These are phyloP conservation scores for Pythium vanterpoolii DNA, from an alignment of 352 stramenopile species.

Conservation along the genomic window DNA sequence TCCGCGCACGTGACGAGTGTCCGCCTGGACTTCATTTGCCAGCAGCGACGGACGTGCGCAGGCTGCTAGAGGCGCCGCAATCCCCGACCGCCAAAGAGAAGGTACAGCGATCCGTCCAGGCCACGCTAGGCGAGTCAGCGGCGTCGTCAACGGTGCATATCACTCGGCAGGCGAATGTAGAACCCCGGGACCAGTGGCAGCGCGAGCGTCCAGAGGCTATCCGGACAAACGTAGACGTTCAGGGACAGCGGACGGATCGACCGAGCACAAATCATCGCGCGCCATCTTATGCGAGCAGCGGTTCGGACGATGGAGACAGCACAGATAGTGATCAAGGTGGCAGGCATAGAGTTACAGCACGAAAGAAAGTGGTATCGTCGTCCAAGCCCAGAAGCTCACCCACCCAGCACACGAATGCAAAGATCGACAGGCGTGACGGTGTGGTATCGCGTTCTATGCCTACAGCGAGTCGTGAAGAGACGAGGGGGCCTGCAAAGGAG, in stretches of 20 bases:
- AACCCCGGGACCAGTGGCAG: background rate
- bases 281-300: too few species aligned
- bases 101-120: background rate
- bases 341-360: background rate
- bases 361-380: background rate
- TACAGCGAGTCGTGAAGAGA: background rate
- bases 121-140: background rate
- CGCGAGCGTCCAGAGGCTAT: background rate
- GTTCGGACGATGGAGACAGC: background rate
- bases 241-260: background rate
- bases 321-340: background rate
- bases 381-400: background rate
- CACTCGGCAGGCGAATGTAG: background rate
- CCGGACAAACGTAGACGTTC: background rate
- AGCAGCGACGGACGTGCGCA: constrained; percentile 1
- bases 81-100: background rate
- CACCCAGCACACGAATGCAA: background rate
- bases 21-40: constrained; percentile 41
- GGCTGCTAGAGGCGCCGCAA: constrained; percentile 2
- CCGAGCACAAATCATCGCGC: background rate
- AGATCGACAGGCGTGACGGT: background rate
- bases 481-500: background rate
- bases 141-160: constrained; percentile 13
- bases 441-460: background rate
- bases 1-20: constrained; percentile 54